phyloP scores from a whole-genome alignment of 2,329 filamentous ascomycete species.

The Emericellopsis atlantica region DNA sequence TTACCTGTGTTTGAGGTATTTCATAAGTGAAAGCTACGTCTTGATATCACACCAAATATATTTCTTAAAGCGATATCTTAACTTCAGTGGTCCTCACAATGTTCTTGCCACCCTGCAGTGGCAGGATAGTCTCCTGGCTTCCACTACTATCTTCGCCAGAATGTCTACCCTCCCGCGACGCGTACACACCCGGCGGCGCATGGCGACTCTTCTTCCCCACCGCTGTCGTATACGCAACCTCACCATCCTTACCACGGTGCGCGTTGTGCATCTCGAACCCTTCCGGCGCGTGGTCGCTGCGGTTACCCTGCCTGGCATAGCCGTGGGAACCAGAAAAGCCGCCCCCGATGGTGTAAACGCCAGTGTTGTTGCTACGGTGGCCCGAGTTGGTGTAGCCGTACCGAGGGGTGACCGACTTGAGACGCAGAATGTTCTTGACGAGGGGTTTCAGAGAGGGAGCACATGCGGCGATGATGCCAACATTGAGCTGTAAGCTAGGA shows the following conservation, averaged over 20 bases:
- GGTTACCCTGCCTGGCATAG: neutral
- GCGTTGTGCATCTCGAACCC: neutral
- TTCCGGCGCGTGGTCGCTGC: neutral
- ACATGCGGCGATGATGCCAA: constrained; percentile 11
- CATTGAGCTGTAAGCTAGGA: constrained; percentile 6
- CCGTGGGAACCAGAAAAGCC: neutral
- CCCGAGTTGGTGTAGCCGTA: neutral
- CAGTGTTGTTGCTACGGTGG: neutral
- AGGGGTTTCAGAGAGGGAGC: constrained; percentile 8
- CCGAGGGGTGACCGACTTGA: neutral
- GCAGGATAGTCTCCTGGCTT: neutral
- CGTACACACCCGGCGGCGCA: neutral
- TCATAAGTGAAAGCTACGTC: no score
- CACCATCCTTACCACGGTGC: neutral
- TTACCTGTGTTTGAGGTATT: no score
- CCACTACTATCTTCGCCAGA: neutral
- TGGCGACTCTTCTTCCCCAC: neutral
- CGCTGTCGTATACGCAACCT: neutral
- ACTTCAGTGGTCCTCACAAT: neutral
- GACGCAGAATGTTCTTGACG: neutral
- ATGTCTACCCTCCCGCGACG: neutral
- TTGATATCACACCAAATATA: no score
- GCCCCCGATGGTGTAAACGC: neutral
- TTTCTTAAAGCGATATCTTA: neutral
- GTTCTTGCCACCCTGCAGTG: neutral